These are phyloP conservation scores for Fabrea salina DNA, from an alignment of 169 alveolate genomes.

Conservation along the genomic window DNA sequence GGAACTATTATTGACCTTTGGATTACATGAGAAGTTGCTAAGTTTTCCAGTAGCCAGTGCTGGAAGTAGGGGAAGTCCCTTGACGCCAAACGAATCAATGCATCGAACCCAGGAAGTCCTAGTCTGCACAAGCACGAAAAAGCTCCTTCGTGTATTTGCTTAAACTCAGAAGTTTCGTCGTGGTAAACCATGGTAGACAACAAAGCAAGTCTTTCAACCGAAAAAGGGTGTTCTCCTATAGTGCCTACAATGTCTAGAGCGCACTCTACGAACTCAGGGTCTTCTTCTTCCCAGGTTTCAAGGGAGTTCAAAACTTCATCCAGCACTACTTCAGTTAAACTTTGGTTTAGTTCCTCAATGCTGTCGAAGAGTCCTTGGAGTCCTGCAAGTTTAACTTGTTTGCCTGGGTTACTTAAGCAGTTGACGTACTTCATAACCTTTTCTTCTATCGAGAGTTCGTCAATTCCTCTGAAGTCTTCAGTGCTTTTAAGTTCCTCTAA, in stretches of 20 bases:
- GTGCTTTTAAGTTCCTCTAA: neutral
- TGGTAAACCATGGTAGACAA: neutral
- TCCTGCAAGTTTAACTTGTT: neutral
- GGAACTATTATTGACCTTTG: constrained; percentile 25
- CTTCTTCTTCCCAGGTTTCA: constrained; percentile 15
- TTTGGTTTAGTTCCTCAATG: neutral
- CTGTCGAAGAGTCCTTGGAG: neutral
- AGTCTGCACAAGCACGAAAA: constrained; percentile 9
- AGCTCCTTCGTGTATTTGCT: constrained; percentile 7
- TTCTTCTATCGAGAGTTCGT: neutral
- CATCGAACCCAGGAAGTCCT: neutral
- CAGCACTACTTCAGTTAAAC: neutral
- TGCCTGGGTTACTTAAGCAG: neutral
- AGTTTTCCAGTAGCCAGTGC: constrained; percentile 16
- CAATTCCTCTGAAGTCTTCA: neutral
- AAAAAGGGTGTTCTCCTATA: neutral
- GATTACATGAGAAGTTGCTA: neutral
- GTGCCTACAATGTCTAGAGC: neutral
- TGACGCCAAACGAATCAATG: neutral
- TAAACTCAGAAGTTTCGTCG: constrained; percentile 23
- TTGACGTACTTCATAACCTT: neutral
- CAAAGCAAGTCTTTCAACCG: neutral
- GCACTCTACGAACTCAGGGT: constrained; percentile 7
- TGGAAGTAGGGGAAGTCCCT: neutral
- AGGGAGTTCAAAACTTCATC: neutral